Evolutionary conservation across 768 basidiomycete species (phyloP).

Genomic region (Hericium rajendrae): DNA sequence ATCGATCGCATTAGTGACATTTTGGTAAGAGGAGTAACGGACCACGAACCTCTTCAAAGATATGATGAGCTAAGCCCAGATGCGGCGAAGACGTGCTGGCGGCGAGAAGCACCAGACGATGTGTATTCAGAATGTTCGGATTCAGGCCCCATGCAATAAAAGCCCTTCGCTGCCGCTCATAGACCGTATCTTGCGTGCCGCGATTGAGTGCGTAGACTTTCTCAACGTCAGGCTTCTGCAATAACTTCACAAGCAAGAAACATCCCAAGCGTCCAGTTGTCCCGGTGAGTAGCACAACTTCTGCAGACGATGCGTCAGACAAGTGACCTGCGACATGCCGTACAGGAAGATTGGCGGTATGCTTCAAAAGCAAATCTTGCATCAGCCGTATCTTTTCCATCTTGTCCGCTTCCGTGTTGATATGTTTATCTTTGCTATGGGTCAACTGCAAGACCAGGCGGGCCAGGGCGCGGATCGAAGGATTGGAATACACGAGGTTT

Average conservation of each 20-base stretch:
- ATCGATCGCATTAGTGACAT: background rate
- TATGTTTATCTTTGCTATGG: background rate
- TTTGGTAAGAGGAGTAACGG: too few species aligned
- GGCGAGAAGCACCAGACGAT: background rate
- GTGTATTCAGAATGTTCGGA: background rate
- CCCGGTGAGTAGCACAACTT: background rate
- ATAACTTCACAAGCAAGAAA: background rate
- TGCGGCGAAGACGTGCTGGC: background rate
- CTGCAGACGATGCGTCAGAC: background rate
- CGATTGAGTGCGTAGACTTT: background rate
- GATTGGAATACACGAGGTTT: background rate
- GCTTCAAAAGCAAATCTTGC: background rate
- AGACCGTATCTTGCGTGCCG: background rate
- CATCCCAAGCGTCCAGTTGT: conserved; percentile 1
- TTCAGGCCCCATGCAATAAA: background rate
- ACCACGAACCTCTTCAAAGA: background rate
- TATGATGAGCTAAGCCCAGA: background rate
- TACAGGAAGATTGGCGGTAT: background rate
- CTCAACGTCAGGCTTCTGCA: background rate
- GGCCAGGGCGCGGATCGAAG: conserved; percentile 16
- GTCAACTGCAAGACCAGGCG: conserved; percentile 1
- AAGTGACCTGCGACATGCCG: background rate
- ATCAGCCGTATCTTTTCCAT: background rate
- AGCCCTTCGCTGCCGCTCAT: background rate
- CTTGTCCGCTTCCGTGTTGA: background rate